Evolutionary conservation across 2,329 filamentous ascomycete species (phyloP).

Genomic region (Clarireedia monteithiana): DNA sequence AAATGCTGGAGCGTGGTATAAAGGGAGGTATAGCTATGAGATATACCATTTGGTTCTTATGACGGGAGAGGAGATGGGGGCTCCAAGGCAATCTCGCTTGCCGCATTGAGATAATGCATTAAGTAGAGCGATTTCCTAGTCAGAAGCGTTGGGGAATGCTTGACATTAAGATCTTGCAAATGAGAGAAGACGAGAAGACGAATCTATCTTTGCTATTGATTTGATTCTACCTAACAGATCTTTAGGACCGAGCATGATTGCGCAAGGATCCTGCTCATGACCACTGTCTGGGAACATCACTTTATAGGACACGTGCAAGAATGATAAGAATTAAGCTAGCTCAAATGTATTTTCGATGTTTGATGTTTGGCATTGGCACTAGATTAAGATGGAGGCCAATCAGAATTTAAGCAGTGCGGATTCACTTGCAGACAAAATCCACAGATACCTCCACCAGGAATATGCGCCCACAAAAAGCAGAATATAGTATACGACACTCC

Average conservation of each 20-base stretch:
- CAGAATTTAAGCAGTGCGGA: constrained; percentile 37
- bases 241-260: not conserved
- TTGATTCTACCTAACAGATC: not conserved
- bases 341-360: too few relatives aligned
- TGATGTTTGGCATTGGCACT: not conserved
- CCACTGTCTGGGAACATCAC: too few relatives aligned
- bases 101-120: not conserved
- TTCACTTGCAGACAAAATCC: constrained; percentile 59
- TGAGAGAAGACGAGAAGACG: not conserved
- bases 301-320: too few relatives aligned
- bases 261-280: too few relatives aligned
- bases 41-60: too few relatives aligned
- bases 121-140: not conserved
- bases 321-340: too few relatives aligned
- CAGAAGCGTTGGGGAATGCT: not conserved
- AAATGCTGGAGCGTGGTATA: not conserved
- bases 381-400: not conserved
- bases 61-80: too few relatives aligned
- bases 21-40: not conserved
- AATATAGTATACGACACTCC: constrained; percentile 74
- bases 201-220: not conserved
- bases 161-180: not conserved
- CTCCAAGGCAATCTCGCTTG: constrained; percentile 1
- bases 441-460: constrained; percentile 64
- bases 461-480: constrained; percentile 65